Percentiles rank a stretch among this genome's conserved stretches.
Evolutionary conservation across 805 yeast genomes (phyloP).

Genomic region (Wickerhamomyces canadensis): DNA sequence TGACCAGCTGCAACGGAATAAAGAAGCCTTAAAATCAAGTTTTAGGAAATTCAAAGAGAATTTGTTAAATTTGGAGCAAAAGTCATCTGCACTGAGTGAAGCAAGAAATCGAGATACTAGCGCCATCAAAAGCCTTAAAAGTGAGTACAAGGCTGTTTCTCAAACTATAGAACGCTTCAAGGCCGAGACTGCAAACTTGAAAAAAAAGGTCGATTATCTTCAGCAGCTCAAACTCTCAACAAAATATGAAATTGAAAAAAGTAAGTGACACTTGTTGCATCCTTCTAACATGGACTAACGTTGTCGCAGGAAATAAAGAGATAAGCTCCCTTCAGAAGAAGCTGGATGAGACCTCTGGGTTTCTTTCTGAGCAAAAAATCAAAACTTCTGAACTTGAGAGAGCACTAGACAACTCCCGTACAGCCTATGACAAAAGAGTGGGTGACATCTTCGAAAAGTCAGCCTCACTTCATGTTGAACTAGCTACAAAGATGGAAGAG

Average conservation of each 20-base stretch:
- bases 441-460: background rate
- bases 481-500: constrained; percentile 3
- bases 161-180: constrained; percentile 18
- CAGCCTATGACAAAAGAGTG: constrained; percentile 11
- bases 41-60: constrained; percentile 21
- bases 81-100: constrained; percentile 17
- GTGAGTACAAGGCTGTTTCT: constrained; percentile 16
- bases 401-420: constrained; percentile 14
- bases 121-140: constrained; percentile 19
- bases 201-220: constrained; percentile 20
- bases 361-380: constrained; percentile 41
- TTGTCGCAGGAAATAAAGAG: constrained; percentile 25
- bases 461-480: background rate
- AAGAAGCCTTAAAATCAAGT: constrained; percentile 16
- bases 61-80: constrained; percentile 20
- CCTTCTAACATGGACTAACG: constrained; percentile 14
- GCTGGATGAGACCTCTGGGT: constrained; percentile 39
- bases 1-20: constrained; percentile 17
- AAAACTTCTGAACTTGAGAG: constrained; percentile 27
- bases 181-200: constrained; percentile 18
- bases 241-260: constrained; percentile 19
- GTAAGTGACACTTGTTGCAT: constrained; percentile 2
- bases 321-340: constrained; percentile 30
- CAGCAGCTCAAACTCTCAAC: constrained; percentile 20
- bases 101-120: constrained; percentile 21